Evolutionary conservation across 2,329 filamentous ascomycete species (phyloP), one percentile per base, ranked within the genome.

Genomic region (Myriosclerotinia duriaeana): DNA sequence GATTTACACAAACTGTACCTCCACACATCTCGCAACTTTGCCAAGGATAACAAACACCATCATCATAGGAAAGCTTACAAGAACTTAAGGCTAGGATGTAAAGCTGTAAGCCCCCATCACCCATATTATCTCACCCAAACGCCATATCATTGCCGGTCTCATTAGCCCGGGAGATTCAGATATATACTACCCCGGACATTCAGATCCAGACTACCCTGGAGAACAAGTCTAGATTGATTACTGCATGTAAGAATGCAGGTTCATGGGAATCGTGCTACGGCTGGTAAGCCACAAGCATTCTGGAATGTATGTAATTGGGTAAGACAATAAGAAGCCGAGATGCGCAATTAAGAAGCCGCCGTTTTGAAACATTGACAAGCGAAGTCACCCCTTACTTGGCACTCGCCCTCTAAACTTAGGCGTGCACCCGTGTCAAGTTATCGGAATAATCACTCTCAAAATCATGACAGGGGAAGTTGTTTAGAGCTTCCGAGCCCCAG

Each of bases 341-440:
- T 12, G 22, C 2, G 3, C 12, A 26, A 50, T 50, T n/a, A 20
- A 50, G 30, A 36, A 38, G 12, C 58, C 14, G 44, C 20, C 42
- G 14, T 61, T n/a, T 50, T 61, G 44, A 50, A 61, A 61, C 44
- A 61, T 17, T 22, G 34, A 61, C 50, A 26, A 50, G 44, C 44
- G 44, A 61, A 12, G 5, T 52, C 44, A 22, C 42, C 42, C 42
- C 34, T 38, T 38, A 40, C 58, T 61, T 61, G 58, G 44, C 44
- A 26, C 8, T 22, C 26, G 3, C 38, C 22, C n/a, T 14, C 38
- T 46, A 34, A 44, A n/a, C 8, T 11, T 26, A n/a, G n/a, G n/a
- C n/a, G n/a, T n/a, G n/a, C n/a, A 20, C 14, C 58, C 58, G 44
- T 14, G 20, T 14, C 20, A 61, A 26, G 8, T 26, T 50, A 20